Percentiles rank a stretch among this genome's conserved stretches.
Evolutionary conservation across 1,284 basidiomycete genomes (phyloP).

Genomic region (Apiotrichum brassicae): DNA sequence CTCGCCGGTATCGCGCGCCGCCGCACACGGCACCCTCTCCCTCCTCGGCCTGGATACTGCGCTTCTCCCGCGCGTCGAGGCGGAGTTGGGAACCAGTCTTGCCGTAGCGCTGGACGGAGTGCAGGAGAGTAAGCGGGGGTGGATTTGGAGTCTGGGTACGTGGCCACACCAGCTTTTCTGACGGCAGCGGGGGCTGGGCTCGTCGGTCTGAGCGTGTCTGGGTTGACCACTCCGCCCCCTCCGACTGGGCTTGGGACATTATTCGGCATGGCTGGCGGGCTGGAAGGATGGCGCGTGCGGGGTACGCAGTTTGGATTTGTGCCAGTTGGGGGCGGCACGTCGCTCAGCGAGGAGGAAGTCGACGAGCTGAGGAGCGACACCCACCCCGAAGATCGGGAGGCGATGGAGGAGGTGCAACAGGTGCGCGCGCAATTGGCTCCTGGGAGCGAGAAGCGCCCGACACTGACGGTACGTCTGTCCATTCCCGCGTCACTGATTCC

Average conservation of each 20-base stretch:
- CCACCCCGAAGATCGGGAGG: constrained; percentile 4
- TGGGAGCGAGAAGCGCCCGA: constrained; percentile 31
- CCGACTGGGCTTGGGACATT: too few species aligned
- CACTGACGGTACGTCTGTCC: constrained; percentile 36
- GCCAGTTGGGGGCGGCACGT: constrained; percentile 43
- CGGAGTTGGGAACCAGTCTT: constrained; percentile 41
- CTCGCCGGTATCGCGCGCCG: constrained; percentile 42
- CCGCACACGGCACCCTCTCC: constrained; percentile 36
- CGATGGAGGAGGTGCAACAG: constrained; percentile 4
- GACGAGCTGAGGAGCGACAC: constrained; percentile 27
- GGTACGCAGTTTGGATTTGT: constrained; percentile 52
- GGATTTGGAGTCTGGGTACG: constrained; percentile 31
- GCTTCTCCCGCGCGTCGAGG: constrained; percentile 43
- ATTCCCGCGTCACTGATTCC: not conserved
- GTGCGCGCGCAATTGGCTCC: not conserved
- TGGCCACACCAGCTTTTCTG: not conserved
- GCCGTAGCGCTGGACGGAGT: constrained; percentile 42
- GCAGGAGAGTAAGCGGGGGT: constrained; percentile 43
- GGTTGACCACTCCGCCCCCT: too few species aligned
- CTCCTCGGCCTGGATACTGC: constrained; percentile 37
- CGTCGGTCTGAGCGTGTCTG: constrained; percentile 48
- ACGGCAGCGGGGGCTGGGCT: constrained; percentile 49
- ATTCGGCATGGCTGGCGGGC: constrained; percentile 52
- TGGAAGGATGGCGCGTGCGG: too few species aligned
- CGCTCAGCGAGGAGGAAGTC: constrained; percentile 36